Evolutionary conservation across 176 grass and related monocot species (phyloP), one percentile per base, ranked within the genome.

Genomic region (Eragrostis curvula): DNA sequence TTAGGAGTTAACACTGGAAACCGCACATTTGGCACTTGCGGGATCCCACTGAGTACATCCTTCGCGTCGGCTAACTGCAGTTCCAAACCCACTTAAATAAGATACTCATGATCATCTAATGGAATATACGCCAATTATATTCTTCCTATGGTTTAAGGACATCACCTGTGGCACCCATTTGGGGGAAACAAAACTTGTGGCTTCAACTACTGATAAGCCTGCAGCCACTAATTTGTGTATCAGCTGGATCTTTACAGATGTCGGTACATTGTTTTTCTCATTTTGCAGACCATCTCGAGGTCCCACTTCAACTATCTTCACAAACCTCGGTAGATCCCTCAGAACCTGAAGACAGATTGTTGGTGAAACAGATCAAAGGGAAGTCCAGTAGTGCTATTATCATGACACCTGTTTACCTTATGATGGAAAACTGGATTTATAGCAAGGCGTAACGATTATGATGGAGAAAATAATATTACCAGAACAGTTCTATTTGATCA

Each of bases 181-280:
- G 68, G 93, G 93, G 43, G 96, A 98, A 66, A 98, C 96, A 86
- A 98, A 98, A 91, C 96, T 98, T 82, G 96, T 98, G 46, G 93
- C 96, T 81, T 98, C 96, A 70, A 98, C 85, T 62, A 91, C 84
- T 28, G 90, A 93, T 18, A 98, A 71, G 36, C 96, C 96, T 70
- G 88, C 91, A 46, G 80, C 84, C 44, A 89, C 88, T 69, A 98
- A 65, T 69, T 91, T 95, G 58, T 95, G 87, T 88, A 98, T 98
- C 36, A 98, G 82, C 65, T 98, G 86, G 75, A 98, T 93, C 85
- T 98, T 98, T 41, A 95, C 84, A 24, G 90, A 81, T 88, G 96
- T 78, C n/a, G 96, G 87, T 73, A 98, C 84, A 55, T 60, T 84
- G 27, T 29, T 77, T 44, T 90, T 95, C 63, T 98, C 90, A 80